Percentiles rank a stretch among this genome's conserved stretches.
Evolutionary conservation across 1,284 basidiomycete genomes (phyloP).

Genomic region (Cutaneotrichosporon sp.): DNA sequence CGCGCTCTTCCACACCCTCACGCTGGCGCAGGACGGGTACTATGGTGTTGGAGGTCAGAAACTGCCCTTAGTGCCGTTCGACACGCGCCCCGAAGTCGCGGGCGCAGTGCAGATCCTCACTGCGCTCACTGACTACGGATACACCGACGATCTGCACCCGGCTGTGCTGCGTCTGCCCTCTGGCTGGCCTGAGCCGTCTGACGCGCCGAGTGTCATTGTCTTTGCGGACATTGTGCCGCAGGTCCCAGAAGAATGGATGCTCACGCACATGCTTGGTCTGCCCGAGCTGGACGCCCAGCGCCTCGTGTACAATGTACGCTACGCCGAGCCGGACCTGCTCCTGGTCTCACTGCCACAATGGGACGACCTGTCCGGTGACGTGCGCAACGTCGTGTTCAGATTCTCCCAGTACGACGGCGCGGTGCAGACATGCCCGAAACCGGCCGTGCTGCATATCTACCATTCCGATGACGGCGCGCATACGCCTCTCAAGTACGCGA

Average conservation of each 20-base stretch:
- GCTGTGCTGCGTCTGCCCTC: no score
- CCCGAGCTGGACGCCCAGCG: neutral
- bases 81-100: neutral
- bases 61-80: neutral
- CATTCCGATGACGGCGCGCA: constrained; percentile 1
- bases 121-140: no score
- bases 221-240: neutral
- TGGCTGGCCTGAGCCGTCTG: no score
- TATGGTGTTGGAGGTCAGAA: neutral
- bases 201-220: neutral
- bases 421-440: no score
- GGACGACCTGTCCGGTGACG: no score
- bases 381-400: no score
- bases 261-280: neutral
- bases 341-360: neutral
- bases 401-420: no score
- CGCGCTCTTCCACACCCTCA: neutral
- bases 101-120: neutral
- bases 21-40: neutral
- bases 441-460: no score
- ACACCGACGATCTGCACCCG: no score
- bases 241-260: neutral
- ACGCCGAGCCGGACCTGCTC: neutral
- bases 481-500: neutral
- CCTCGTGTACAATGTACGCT: neutral